Conservation (phyloP, 305 asterid species). For the Fraxinus greggii region DNA sequence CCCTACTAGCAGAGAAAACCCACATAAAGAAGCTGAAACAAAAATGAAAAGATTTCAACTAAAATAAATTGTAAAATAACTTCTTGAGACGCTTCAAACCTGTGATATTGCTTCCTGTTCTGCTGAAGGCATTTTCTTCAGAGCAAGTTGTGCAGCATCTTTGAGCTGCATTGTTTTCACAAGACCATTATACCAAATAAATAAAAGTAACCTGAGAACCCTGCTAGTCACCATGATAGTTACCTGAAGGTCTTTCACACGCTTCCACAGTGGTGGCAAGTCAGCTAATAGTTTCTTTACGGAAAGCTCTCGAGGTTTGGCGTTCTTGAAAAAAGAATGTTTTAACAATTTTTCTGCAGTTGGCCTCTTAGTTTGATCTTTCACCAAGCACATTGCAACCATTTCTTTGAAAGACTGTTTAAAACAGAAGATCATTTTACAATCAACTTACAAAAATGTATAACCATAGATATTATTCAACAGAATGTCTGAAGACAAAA, state of each 20-base stretch:
- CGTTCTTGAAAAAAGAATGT: constrained; percentile 75
- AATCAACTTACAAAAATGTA: constrained; percentile 20
- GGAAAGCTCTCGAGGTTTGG: constrained; percentile 70
- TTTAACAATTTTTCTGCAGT: constrained; percentile 76
- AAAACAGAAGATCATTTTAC: constrained; percentile 29
- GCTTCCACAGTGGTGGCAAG: constrained; percentile 83
- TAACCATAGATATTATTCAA: constrained; percentile 14
- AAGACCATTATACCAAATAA: constrained; percentile 22
- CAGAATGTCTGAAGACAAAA: constrained; percentile 23
- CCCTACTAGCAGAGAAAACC: neutral
- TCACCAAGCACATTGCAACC: constrained; percentile 93
- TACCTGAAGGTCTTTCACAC: constrained; percentile 87
- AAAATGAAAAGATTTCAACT: neutral
- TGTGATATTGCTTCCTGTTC: constrained; percentile 89
- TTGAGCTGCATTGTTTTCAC: constrained; percentile 51
- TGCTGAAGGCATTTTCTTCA: constrained; percentile 72
- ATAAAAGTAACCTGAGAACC: constrained; percentile 20
- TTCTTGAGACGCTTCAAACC: constrained; percentile 38
- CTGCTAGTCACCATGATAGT: neutral
- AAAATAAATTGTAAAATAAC: neutral
- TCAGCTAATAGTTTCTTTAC: constrained; percentile 69
- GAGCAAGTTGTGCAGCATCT: constrained; percentile 91
- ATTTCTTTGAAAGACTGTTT: constrained; percentile 91
- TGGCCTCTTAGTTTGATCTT: constrained; percentile 92
- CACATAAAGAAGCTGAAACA: neutral